phyloP scores from a whole-genome alignment of 2,329 filamentous ascomycete genomes.

The Phaeosphaeria sp. region DNA sequence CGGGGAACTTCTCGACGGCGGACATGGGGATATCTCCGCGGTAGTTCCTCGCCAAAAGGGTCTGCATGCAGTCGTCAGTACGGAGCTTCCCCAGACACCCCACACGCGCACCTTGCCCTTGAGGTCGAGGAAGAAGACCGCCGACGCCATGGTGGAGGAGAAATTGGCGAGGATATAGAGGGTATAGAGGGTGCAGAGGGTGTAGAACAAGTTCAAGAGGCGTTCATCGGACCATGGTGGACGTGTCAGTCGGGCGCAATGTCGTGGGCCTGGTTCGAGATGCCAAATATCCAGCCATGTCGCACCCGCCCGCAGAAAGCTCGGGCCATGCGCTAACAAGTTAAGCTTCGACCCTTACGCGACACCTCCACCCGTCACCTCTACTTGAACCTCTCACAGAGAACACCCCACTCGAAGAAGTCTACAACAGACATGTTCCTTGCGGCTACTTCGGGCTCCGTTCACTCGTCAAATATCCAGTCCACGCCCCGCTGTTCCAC shows the following conservation, averaged over 20 bases:
- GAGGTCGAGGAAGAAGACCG: constrained; percentile 96
- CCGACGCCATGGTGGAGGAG: constrained; percentile 79
- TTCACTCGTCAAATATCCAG: not conserved
- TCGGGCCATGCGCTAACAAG: not conserved
- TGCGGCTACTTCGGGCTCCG: not conserved
- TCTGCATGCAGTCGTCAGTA: constrained; percentile 62
- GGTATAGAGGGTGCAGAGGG: too few species aligned
- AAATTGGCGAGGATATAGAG: too few species aligned
- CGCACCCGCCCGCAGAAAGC: not conserved
- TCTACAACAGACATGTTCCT: not conserved
- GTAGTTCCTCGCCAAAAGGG: constrained; percentile 97
- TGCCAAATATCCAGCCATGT: constrained; percentile 9
- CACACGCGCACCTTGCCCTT: constrained; percentile 88
- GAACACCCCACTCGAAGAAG: not conserved
- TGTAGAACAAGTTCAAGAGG: too few species aligned
- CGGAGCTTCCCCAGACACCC: constrained; percentile 26
- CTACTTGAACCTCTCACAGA: constrained; percentile 1
- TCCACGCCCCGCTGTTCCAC: not conserved
- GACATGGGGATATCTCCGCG: constrained; percentile 99
- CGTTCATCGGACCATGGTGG: too few species aligned
- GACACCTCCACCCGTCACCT: not conserved
- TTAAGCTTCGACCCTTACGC: not conserved
- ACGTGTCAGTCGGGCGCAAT: too few species aligned
- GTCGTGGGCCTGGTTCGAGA: constrained; percentile 1
- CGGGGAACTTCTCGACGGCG: constrained; percentile 95